Conservation (phyloP, 768 basidiomycete genomes). For the Pulveroboletus sp. region DNA sequence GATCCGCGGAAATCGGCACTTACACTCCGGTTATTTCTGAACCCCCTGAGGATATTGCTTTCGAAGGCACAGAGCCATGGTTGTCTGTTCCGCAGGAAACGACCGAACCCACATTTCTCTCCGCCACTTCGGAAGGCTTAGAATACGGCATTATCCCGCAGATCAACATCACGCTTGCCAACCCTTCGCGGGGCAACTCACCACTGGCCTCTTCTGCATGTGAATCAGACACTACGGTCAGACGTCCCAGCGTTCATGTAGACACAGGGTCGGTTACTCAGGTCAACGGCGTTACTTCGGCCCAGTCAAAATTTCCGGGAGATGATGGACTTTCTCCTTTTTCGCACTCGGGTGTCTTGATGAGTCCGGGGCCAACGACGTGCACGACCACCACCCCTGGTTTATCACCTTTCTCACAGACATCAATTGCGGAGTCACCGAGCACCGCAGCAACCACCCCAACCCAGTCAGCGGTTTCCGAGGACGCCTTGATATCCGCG, state of each 20-base stretch:
- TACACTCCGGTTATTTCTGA: constrained; percentile 29
- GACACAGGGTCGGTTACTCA: constrained; percentile 27
- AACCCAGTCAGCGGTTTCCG: constrained; percentile 21
- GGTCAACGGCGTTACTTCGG: constrained; percentile 10
- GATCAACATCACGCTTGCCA: constrained; percentile 29
- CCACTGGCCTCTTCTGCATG: constrained; percentile 24
- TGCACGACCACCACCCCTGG: constrained; percentile 20
- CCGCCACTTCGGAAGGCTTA: constrained; percentile 10
- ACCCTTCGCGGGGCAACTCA: constrained; percentile 29
- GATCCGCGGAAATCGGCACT: constrained; percentile 24
- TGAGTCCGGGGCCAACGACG: constrained; percentile 25
- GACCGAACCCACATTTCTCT: constrained; percentile 12
- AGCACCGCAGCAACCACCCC: constrained; percentile 28
- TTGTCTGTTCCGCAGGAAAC: constrained; percentile 9
- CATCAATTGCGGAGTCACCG: constrained; percentile 23
- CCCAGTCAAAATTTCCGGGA: constrained; percentile 12
- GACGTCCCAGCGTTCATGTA: constrained; percentile 28
- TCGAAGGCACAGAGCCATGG: constrained; percentile 19
- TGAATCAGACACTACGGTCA: constrained; percentile 25
- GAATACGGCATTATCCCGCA: constrained; percentile 24
- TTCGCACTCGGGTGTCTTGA: constrained; percentile 14
- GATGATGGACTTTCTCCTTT: constrained; percentile 23
- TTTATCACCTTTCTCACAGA: constrained; percentile 29
- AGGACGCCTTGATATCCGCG: constrained; percentile 13
- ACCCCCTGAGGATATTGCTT: constrained; percentile 27